Evolutionary conservation across 768 basidiomycete genomes (phyloP), one percentile per base, ranked within the genome.

Genomic region (Amanita thiersii): DNA sequence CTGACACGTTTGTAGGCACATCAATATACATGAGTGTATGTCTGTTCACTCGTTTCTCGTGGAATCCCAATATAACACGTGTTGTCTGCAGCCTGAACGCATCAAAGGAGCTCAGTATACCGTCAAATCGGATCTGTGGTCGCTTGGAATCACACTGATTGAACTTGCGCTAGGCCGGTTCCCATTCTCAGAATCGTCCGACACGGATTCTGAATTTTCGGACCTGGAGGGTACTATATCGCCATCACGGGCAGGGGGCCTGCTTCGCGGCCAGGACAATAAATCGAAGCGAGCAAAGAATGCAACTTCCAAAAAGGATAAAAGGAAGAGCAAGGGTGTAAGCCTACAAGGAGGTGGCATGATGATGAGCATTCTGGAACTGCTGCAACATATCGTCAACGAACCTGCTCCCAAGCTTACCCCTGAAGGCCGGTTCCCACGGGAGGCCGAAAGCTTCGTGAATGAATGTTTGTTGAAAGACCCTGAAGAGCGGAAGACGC

Each of bases 51-150:
- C 19, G 12, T 8, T 35, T 35, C 25, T 44, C 41, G 45, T 54
- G 34, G 37, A 38, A 29, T 28, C 39, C 34, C 44, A 42, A 39
- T 47, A 46, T 42, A 42, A 21, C n/a, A n/a, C n/a, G n/a, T 41
- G 28, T 28, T 38, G 45, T 46, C 36, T 24, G 40, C 61, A 99
- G 96, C 96, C 96, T 12, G 96, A 99, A 56, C 91, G 96, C 46
- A 98, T 99, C 66, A 94, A 98, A 64, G 96, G 96, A 37, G 91
- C 91, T 1, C 88, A 89, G 56, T 98, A 99, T 61, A 92, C 91
- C 20, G 94, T 99, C 62, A 98, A 98, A 63, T 97, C 93, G 3
- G 96, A 99, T 53, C 94, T 98, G 3, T 99, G 96, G 96, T 97
- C 94, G 0, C 76, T 98, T 32, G 96, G 96, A 21, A 91, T 99